Evolutionary conservation across 768 basidiomycete genomes (phyloP).

Genomic region (Termitomyces sp.): DNA sequence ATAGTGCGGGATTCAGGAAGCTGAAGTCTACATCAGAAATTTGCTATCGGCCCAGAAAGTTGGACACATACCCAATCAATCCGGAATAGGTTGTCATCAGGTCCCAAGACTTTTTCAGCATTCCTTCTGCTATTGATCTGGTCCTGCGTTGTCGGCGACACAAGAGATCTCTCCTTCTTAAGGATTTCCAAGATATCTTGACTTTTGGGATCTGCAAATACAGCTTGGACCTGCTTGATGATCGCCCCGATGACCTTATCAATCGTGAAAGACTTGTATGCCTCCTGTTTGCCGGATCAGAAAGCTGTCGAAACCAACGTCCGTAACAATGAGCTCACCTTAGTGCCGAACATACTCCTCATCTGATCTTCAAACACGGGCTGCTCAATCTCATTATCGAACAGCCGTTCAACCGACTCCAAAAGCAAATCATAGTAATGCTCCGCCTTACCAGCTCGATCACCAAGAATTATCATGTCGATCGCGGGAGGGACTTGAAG

Average conservation of each 20-base stretch:
- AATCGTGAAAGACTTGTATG: constrained; percentile 88
- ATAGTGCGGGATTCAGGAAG: constrained; percentile 60
- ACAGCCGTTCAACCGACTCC: constrained; percentile 83
- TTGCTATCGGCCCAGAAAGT: background rate
- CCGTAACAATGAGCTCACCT: constrained; percentile 34
- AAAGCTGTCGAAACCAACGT: background rate
- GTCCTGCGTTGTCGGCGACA: constrained; percentile 63
- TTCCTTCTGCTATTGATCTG: constrained; percentile 61
- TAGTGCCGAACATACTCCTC: constrained; percentile 80
- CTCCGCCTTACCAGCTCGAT: constrained; percentile 40
- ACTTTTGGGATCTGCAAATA: constrained; percentile 63
- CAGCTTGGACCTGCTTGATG: constrained; percentile 85
- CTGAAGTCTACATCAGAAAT: constrained; percentile 26
- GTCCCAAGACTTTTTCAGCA: constrained; percentile 65
- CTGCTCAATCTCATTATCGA: constrained; percentile 90
- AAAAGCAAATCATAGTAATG: constrained; percentile 83
- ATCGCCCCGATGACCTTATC: constrained; percentile 87
- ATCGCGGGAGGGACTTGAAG: constrained; percentile 23
- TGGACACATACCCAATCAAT: constrained; percentile 65
- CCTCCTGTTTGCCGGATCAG: constrained; percentile 38
- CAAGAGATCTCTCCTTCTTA: constrained; percentile 59
- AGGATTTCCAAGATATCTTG: constrained; percentile 69
- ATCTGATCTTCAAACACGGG: constrained; percentile 87
- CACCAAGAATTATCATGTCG: constrained; percentile 23
- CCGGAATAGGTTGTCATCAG: constrained; percentile 75